Percentiles rank a stretch among this genome's conserved stretches.
These are phyloP conservation scores for Saturnispora saitoi DNA, from an alignment of 805 yeast species.

Conservation along the genomic window DNA sequence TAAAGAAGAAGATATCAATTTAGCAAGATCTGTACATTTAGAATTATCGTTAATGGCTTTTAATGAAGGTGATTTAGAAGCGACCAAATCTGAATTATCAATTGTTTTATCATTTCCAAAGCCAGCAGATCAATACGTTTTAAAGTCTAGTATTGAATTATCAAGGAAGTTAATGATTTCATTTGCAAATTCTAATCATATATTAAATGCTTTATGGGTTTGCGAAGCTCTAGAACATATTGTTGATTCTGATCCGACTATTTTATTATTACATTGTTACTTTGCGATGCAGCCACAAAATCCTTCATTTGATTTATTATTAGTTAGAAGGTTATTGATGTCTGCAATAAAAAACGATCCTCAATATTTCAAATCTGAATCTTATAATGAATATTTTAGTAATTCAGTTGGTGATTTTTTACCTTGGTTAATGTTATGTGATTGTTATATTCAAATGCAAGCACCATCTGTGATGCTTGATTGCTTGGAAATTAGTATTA, in stretches of 20 bases:
- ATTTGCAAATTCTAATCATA: slow-evolving; percentile 42
- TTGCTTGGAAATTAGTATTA: slow-evolving; percentile 40
- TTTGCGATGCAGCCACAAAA: slow-evolving; percentile 31
- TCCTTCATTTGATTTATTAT: slow-evolving; percentile 26
- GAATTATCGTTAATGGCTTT: slow-evolving; percentile 50
- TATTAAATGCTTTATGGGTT: slow-evolving; percentile 39
- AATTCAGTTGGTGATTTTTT: slow-evolving; percentile 38
- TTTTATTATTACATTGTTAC: slow-evolving; percentile 42
- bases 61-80: slow-evolving; percentile 40
- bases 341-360: slow-evolving; percentile 15
- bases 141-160: slow-evolving; percentile 39
- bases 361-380: not conserved
- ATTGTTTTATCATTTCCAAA: slow-evolving; percentile 44
- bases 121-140: slow-evolving; percentile 20
- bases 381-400: slow-evolving; percentile 11
- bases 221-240: slow-evolving; percentile 41
- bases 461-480: slow-evolving; percentile 46
- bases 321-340: slow-evolving; percentile 31
- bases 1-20: slow-evolving; percentile 31
- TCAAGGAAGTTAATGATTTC: slow-evolving; percentile 30
- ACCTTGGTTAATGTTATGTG: slow-evolving; percentile 50
- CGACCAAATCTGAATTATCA: slow-evolving; percentile 41
- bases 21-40: slow-evolving; percentile 44
- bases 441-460: slow-evolving; percentile 39
- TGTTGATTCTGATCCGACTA: slow-evolving; percentile 37